Percentiles rank a stretch among this genome's conserved stretches.
Evolutionary conservation across 495 filamentous ascomycete genomes (phyloP).

Genomic region (Penicillium cataractarum): DNA sequence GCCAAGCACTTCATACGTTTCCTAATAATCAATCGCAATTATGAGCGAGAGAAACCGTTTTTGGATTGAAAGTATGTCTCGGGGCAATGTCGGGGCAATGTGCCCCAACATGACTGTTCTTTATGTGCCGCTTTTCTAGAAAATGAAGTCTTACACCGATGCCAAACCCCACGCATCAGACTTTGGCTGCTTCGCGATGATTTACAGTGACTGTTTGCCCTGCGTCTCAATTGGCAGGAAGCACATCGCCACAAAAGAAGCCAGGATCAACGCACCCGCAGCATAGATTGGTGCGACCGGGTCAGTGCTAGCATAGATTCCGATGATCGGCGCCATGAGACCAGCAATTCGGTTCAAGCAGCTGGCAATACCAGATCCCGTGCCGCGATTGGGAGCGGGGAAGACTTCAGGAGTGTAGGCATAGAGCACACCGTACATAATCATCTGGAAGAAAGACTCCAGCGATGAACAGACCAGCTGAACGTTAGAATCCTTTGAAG

Average conservation of each 20-base stretch:
- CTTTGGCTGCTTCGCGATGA: neutral
- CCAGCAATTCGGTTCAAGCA: constrained; percentile 55
- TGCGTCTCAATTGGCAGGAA: constrained; percentile 51
- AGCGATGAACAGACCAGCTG: constrained; percentile 52
- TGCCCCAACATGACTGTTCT: too few relatives aligned
- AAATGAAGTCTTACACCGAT: too few relatives aligned
- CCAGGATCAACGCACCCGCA: constrained; percentile 45
- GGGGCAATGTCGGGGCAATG: too few relatives aligned
- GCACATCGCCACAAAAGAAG: constrained; percentile 48
- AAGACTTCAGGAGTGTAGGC: constrained; percentile 61
- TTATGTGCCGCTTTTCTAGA: too few relatives aligned
- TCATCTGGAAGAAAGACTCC: constrained; percentile 58
- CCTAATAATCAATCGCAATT: too few relatives aligned
- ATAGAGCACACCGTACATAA: constrained; percentile 59
- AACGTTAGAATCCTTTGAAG: constrained; percentile 41
- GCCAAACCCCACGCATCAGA: neutral
- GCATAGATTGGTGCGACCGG: constrained; percentile 50
- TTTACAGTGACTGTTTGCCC: constrained; percentile 44
- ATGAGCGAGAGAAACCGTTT: too few relatives aligned
- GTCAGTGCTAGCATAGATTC: constrained; percentile 43
- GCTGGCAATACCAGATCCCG: constrained; percentile 56
- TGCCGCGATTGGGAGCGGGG: constrained; percentile 57
- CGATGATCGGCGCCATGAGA: constrained; percentile 56
- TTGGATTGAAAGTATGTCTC: too few relatives aligned
- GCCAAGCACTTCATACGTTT: too few relatives aligned